Evolutionary conservation across 2,329 filamentous ascomycete genomes (phyloP).

Genomic region (Sclerotinia spermophila): DNA sequence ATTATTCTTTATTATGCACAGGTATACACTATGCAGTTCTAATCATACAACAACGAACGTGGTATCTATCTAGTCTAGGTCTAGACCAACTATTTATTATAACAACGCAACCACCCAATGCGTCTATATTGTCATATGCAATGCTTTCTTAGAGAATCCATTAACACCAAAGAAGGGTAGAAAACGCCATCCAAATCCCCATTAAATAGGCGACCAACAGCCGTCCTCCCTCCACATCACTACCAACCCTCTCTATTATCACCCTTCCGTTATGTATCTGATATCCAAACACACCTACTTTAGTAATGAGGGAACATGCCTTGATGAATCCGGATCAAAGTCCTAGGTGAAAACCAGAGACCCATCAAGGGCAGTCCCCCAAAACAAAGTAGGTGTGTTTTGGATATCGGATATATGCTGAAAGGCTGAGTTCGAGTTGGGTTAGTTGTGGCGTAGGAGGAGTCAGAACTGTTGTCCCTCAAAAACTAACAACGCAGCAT

Average conservation of each 20-base stretch:
- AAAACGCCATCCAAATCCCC: neutral
- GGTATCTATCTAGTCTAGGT: neutral
- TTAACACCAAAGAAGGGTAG: neutral
- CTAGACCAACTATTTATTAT: neutral
- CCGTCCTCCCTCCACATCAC: neutral
- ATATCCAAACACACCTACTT: neutral
- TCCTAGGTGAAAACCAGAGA: conserved; percentile 13
- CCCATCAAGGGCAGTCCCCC: neutral
- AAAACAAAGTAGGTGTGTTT: neutral
- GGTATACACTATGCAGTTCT: neutral
- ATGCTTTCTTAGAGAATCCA: neutral
- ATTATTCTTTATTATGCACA: neutral
- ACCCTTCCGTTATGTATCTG: neutral
- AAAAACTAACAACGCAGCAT: neutral
- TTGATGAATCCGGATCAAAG: conserved; percentile 9
- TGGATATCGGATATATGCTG: neutral
- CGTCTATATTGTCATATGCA: neutral
- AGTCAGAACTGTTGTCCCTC: neutral
- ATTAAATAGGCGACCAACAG: neutral
- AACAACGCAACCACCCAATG: neutral
- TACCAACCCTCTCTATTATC: neutral
- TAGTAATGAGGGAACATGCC: neutral
- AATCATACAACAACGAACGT: conserved; percentile 8
- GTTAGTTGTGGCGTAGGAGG: neutral
- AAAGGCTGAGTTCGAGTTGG: conserved; percentile 4